Evolutionary conservation across 2,329 filamentous ascomycete species (phyloP).

Genomic region (Sarocladiaceae sp.): DNA sequence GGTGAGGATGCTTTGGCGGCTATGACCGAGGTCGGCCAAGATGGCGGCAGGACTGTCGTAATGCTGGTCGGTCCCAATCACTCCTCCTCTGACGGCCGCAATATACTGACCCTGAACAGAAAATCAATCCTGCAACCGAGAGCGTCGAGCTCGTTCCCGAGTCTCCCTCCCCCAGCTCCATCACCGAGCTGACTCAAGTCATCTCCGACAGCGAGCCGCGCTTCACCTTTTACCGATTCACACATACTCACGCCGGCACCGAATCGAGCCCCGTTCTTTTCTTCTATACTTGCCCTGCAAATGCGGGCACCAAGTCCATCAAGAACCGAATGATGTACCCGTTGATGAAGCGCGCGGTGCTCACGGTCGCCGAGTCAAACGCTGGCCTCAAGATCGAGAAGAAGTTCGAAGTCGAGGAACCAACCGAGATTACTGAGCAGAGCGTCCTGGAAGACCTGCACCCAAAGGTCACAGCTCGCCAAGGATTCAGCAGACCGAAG

Average conservation of each 20-base stretch:
- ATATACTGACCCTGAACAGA: slow-evolving; percentile 36
- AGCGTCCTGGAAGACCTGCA: slow-evolving; percentile 63
- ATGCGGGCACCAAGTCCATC: slow-evolving; percentile 62
- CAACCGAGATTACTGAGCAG: slow-evolving; percentile 66
- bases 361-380: slow-evolving; percentile 61
- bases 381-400: slow-evolving; percentile 65
- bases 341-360: slow-evolving; percentile 62
- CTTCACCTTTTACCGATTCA: slow-evolving; percentile 73
- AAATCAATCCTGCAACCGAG: slow-evolving; percentile 69
- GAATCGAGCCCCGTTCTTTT: slow-evolving; percentile 63
- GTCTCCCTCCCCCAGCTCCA: slow-evolving; percentile 47
- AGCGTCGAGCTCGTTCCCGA: slow-evolving; percentile 60
- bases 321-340: slow-evolving; percentile 86
- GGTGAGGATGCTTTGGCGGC: slow-evolving; percentile 61
- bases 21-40: slow-evolving; percentile 53
- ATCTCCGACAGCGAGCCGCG: slow-evolving; percentile 69
- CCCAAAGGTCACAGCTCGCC: slow-evolving; percentile 60
- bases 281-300: slow-evolving; percentile 75
- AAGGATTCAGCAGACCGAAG: slow-evolving; percentile 74
- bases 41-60: slow-evolving; percentile 48
- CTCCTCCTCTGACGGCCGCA: neutral
- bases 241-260: slow-evolving; percentile 49
- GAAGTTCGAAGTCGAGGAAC: slow-evolving; percentile 65
- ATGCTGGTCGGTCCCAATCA: slow-evolving; percentile 55
- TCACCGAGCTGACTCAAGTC: slow-evolving; percentile 50